Percentiles rank a stretch among this genome's conserved stretches.
Conservation (phyloP, 192 early-diverging fungal species). For the Rhizophlyctis rosea region DNA sequence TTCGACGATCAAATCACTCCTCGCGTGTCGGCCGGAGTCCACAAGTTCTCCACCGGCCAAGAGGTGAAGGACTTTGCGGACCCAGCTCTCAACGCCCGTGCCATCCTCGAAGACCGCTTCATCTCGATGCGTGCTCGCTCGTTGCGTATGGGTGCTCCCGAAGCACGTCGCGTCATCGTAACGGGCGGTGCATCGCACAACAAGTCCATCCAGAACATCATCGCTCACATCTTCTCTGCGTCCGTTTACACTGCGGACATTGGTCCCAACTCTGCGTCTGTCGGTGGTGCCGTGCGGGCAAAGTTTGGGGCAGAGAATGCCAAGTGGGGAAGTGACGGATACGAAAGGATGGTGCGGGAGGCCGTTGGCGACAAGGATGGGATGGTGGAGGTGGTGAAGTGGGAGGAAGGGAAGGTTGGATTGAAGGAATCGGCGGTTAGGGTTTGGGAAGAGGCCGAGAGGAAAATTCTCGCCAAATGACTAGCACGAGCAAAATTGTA, state of each 20-base stretch:
- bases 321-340: constrained; percentile 1
- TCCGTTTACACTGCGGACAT: constrained; percentile 39
- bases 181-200: constrained; percentile 75
- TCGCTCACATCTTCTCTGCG: constrained; percentile 72
- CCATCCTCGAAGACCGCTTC: constrained; percentile 71
- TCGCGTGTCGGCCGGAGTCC: constrained; percentile 56
- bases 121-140: constrained; percentile 60
- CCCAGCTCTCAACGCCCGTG: constrained; percentile 46
- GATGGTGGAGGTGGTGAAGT: constrained; percentile 1
- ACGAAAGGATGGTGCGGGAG: not conserved
- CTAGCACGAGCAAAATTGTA: no score
- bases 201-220: constrained; percentile 47
- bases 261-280: constrained; percentile 52
- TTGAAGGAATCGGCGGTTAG: constrained; percentile 1
- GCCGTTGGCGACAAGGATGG: not conserved
- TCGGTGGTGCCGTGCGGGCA: constrained; percentile 60
- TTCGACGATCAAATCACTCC: constrained; percentile 74
- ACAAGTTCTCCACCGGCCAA: constrained; percentile 46
- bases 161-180: constrained; percentile 50
- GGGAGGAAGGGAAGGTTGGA: not conserved
- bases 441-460: no score
- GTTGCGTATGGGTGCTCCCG: constrained; percentile 10
- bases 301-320: constrained; percentile 21
- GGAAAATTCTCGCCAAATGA: no score
- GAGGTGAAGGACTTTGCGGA: constrained; percentile 17